These are phyloP conservation scores for Phytophthora palmivora DNA, from an alignment of 352 stramenopile genomes.

Conservation along the genomic window DNA sequence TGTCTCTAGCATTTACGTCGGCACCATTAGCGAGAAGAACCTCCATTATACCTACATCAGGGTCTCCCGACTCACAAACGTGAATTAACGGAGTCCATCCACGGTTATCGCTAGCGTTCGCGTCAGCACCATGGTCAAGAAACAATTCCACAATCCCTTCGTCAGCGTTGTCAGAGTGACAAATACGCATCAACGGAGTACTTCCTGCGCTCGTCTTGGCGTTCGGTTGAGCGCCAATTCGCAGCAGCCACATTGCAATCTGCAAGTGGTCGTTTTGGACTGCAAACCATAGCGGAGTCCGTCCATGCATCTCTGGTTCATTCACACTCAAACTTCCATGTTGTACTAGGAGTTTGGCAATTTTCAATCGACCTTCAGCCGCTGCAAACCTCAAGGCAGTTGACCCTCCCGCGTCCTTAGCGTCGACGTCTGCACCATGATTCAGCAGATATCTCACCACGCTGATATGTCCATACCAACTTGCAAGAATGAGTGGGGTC, in stretches of 20 bases:
- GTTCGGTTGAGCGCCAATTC: neutral
- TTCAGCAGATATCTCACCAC: constrained; percentile 10
- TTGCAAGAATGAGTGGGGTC: constrained; percentile 1
- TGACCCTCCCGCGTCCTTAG: neutral
- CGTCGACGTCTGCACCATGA: constrained; percentile 1
- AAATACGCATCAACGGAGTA: constrained; percentile 4
- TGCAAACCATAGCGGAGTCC: constrained; percentile 3
- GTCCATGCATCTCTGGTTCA: constrained; percentile 1
- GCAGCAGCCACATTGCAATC: neutral
- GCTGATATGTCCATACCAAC: neutral
- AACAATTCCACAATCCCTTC: neutral
- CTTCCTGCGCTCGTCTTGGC: neutral
- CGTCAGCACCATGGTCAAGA: constrained; percentile 1
- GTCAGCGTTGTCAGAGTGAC: constrained; percentile 3
- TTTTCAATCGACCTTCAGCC: constrained; percentile 1
- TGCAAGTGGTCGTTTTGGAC: neutral
- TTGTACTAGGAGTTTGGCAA: constrained; percentile 6
- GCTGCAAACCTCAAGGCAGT: constrained; percentile 4
- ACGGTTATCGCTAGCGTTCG: neutral
- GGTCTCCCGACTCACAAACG: constrained; percentile 1
- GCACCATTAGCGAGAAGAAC: constrained; percentile 4
- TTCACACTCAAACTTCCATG: constrained; percentile 6
- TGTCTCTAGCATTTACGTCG: constrained; percentile 4
- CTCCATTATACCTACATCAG: neutral
- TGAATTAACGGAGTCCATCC: constrained; percentile 10